Conservation (phyloP, 2,329 filamentous ascomycete species). For the Ambrosiella beaveri region DNA sequence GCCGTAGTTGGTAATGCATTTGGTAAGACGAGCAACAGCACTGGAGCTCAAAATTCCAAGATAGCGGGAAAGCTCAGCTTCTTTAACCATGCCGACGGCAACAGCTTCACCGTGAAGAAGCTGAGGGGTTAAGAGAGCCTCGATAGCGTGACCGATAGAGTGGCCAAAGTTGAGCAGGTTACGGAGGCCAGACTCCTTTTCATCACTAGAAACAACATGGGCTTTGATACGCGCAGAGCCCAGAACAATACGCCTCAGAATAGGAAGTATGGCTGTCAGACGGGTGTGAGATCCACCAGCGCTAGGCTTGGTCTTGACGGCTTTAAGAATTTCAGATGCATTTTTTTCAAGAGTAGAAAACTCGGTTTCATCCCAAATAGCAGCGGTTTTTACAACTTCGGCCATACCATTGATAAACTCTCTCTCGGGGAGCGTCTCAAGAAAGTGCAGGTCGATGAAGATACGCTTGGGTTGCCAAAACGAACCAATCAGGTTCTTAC, state of each 20-base stretch:
- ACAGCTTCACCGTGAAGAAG: conserved; percentile 91
- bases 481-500: conserved; percentile 87
- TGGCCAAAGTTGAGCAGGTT: conserved; percentile 97
- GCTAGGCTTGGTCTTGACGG: conserved; percentile 23
- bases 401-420: conserved; percentile 99
- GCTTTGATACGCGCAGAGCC: conserved; percentile 90
- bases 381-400: conserved; percentile 93
- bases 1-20: conserved; percentile 88
- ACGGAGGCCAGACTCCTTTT: conserved; percentile 80
- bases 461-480: conserved; percentile 94
- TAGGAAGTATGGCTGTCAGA: conserved; percentile 51
- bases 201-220: conserved; percentile 81
- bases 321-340: conserved; percentile 50
- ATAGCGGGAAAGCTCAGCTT: conserved; percentile 82
- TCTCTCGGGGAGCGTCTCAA: conserved; percentile 74
- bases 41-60: conserved; percentile 71
- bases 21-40: conserved; percentile 74
- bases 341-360: conserved; percentile 74
- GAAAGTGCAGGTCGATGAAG: conserved; percentile 83
- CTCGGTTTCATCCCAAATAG: conserved; percentile 82
- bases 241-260: conserved; percentile 64
- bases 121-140: conserved; percentile 88
- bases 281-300: conserved; percentile 25
- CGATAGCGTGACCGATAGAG: conserved; percentile 91
- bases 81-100: conserved; percentile 95